Conservation (phyloP, 352 stramenopile species). For the Blastocystis sp. region DNA sequence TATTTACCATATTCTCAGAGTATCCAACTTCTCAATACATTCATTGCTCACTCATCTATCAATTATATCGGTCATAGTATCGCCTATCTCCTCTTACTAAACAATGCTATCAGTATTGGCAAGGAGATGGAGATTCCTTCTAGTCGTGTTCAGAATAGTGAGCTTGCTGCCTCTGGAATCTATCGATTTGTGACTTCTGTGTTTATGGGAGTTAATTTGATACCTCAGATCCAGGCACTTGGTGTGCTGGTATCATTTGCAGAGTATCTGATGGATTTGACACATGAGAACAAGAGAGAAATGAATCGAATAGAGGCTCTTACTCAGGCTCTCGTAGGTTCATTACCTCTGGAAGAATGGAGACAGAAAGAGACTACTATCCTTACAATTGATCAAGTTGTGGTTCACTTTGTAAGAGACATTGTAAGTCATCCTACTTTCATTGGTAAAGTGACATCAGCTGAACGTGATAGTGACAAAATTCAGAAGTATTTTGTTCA, state of each 20-base stretch:
- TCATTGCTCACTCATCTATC: slow-evolving; percentile 1
- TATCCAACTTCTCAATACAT: slow-evolving; percentile 21
- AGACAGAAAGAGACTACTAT: background rate
- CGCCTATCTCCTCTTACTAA: slow-evolving; percentile 44
- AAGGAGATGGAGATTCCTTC: background rate
- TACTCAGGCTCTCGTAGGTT: background rate
- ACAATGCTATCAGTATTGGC: background rate
- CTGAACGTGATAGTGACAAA: background rate
- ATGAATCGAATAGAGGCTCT: background rate
- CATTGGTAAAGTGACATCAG: background rate
- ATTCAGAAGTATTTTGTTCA: slow-evolving; percentile 60
- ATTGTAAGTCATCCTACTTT: slow-evolving; percentile 13
- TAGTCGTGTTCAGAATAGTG: background rate
- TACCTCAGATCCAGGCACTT: slow-evolving; percentile 37
- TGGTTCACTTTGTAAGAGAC: slow-evolving; percentile 11
- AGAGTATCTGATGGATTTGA: background rate
- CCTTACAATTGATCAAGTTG: background rate
- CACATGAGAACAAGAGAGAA: background rate
- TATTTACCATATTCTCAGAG: slow-evolving; percentile 50
- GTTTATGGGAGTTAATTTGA: background rate
- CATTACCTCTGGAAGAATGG: slow-evolving; percentile 9
- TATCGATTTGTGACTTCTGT: slow-evolving; percentile 18
- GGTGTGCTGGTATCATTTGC: slow-evolving; percentile 30
- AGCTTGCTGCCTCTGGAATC: background rate
- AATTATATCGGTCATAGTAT: slow-evolving; percentile 45